A percentile compares a stretch with the other conserved stretches of the same genome.
phyloP scores from a whole-genome alignment of 345 rosid species.

The Iberis pinnata region DNA sequence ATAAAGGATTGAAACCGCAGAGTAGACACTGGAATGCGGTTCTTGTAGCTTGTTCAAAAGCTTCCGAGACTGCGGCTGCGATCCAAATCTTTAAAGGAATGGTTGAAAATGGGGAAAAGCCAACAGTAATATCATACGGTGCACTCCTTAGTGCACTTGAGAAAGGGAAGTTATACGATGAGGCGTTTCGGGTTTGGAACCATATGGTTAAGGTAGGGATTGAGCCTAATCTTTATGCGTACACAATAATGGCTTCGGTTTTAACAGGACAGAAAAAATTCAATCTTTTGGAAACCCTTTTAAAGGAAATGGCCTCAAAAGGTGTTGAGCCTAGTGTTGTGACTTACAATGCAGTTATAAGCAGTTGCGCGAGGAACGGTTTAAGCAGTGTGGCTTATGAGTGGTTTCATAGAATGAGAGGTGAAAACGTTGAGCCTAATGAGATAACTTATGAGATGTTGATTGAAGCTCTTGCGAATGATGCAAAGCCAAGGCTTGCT shows the following conservation, averaged over 20 bases:
- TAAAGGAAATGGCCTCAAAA: slow-evolving; percentile 57
- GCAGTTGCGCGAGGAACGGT: slow-evolving; percentile 48
- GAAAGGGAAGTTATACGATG: slow-evolving; percentile 79
- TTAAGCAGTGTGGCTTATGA: slow-evolving; percentile 71
- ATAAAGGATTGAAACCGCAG: slow-evolving; percentile 74
- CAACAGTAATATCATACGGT: slow-evolving; percentile 78
- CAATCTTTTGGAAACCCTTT: slow-evolving; percentile 49
- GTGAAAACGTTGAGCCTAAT: slow-evolving; percentile 49
- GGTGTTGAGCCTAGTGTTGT: slow-evolving; percentile 69
- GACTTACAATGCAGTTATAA: slow-evolving; percentile 84
- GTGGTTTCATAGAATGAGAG: slow-evolving; percentile 83
- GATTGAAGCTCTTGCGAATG: slow-evolving; percentile 65
- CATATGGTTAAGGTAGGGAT: slow-evolving; percentile 82
- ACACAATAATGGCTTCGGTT: slow-evolving; percentile 84
- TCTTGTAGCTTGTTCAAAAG: slow-evolving; percentile 88
- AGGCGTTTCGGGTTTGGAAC: slow-evolving; percentile 79
- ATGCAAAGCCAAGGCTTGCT: slow-evolving; percentile 75
- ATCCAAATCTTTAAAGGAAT: slow-evolving; percentile 73
- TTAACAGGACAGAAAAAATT: slow-evolving; percentile 60
- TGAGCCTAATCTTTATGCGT: slow-evolving; percentile 60
- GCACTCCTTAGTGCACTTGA: slow-evolving; percentile 83
- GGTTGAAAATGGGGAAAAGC: slow-evolving; percentile 84
- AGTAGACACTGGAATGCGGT: slow-evolving; percentile 78
- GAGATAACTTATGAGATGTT: slow-evolving; percentile 74
- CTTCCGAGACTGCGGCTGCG: slow-evolving; percentile 69